Percentiles rank a stretch among this genome's conserved stretches.
Conservation (phyloP, 2,329 filamentous ascomycete genomes). For the Cadophora luteo-olivacea region DNA sequence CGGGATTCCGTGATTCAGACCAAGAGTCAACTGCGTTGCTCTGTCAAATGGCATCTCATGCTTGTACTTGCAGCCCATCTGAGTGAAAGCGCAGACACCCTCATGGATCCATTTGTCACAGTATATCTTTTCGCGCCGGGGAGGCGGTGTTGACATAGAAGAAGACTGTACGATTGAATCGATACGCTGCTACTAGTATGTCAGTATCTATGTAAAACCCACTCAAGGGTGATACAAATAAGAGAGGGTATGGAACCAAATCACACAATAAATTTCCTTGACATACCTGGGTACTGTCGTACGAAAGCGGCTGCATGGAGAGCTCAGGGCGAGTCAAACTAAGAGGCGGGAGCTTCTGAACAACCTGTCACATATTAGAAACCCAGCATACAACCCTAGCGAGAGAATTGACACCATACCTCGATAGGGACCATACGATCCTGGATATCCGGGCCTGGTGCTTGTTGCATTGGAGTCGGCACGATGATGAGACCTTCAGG, state of each 20-base stretch:
- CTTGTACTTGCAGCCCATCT: slow-evolving; percentile 87
- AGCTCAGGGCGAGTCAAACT: neutral
- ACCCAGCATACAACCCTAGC: neutral
- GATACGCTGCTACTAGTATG: slow-evolving; percentile 28
- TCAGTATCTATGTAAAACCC: neutral
- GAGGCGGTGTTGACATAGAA: neutral
- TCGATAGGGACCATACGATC: slow-evolving; percentile 32
- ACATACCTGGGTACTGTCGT: slow-evolving; percentile 21
- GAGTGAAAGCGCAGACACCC: slow-evolving; percentile 82
- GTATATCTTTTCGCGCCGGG: slow-evolving; percentile 66
- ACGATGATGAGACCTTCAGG: slow-evolving; percentile 44
- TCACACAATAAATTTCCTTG: neutral
- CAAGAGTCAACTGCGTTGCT: slow-evolving; percentile 70
- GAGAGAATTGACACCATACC: slow-evolving; percentile 28
- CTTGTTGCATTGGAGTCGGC: slow-evolving; percentile 33
- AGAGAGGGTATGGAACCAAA: neutral
- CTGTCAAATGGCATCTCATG: slow-evolving; percentile 84
- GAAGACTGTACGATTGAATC: slow-evolving; percentile 33
- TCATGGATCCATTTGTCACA: slow-evolving; percentile 92
- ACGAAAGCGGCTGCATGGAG: neutral
- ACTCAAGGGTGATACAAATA: neutral
- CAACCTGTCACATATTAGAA: slow-evolving; percentile 28
- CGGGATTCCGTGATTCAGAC: slow-evolving; percentile 71
- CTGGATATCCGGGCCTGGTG: slow-evolving; percentile 26
- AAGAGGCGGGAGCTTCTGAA: slow-evolving; percentile 19